Evolutionary conservation across 208 protist genomes (phyloP).

Genomic region (Leishmania mexicana): DNA sequence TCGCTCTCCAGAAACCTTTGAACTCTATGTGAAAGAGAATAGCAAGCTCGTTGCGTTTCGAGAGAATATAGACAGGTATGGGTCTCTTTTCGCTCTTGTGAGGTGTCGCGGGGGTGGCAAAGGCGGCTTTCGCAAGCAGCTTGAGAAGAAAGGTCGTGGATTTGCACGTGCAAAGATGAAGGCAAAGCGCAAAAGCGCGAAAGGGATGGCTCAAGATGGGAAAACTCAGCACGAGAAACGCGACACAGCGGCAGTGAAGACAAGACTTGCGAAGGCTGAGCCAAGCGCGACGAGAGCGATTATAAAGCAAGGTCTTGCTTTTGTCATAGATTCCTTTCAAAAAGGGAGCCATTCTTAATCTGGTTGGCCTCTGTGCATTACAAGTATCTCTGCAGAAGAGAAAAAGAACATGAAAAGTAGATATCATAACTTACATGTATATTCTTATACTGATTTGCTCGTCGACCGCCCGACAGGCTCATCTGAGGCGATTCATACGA

Average conservation of each 20-base stretch:
- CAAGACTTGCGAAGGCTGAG: constrained; percentile 13
- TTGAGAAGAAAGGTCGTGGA: constrained; percentile 85
- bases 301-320: constrained; percentile 33
- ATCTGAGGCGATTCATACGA: background rate
- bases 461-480: background rate
- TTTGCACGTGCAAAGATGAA: constrained; percentile 70
- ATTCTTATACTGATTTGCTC: background rate
- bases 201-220: constrained; percentile 1
- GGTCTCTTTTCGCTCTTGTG: constrained; percentile 34
- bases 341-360: background rate
- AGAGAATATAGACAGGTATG: background rate
- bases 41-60: background rate
- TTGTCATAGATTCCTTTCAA: constrained; percentile 19
- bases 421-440: background rate
- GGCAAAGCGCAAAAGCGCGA: constrained; percentile 36
- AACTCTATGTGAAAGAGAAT: constrained; percentile 3
- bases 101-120: constrained; percentile 64
- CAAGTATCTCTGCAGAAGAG: background rate
- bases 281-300: constrained; percentile 10
- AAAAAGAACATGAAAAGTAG: constrained; percentile 9
- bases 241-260: background rate
- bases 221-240: background rate
- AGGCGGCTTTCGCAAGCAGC: constrained; percentile 83
- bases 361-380: constrained; percentile 3
- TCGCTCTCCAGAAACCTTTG: constrained; percentile 8